Percentiles rank a stretch among this genome's conserved stretches.
These are phyloP conservation scores for Auxenochlorella pyrenoidosa DNA, from an alignment of 139 green algal genomes.

Conservation along the genomic window DNA sequence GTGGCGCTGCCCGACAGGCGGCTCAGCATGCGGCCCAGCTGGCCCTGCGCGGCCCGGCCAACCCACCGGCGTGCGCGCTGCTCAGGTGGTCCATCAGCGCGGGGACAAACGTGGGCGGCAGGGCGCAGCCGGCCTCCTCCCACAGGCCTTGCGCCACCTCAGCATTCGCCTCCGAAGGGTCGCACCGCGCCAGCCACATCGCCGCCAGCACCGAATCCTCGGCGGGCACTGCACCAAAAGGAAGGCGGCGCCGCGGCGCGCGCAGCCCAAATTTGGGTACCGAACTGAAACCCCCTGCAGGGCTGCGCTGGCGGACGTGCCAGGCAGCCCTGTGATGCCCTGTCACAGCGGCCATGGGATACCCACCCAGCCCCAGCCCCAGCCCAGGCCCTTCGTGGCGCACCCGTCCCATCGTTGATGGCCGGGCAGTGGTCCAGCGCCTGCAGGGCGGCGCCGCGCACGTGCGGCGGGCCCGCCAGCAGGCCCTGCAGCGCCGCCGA, in stretches of 20 bases:
- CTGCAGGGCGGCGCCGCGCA: constrained; percentile 68
- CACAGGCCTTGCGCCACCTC: constrained; percentile 62
- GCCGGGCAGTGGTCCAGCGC: constrained; percentile 70
- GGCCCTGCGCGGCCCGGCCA: not conserved
- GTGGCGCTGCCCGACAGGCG: no score
- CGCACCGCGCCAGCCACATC: constrained; percentile 70
- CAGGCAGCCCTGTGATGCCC: no score
- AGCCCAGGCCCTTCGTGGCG: no score
- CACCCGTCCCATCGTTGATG: constrained; percentile 35
- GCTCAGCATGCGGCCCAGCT: no score
- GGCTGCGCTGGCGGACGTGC: no score
- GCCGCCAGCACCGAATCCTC: constrained; percentile 45
- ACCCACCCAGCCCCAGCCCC: not conserved
- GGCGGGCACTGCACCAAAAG: not conserved
- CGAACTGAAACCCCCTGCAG: no score
- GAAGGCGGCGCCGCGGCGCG: not conserved
- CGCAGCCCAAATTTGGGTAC: no score
- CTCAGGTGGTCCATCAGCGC: constrained; percentile 52
- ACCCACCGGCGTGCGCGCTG: constrained; percentile 28
- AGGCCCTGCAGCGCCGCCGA: constrained; percentile 61
- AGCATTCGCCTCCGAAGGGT: constrained; percentile 69
- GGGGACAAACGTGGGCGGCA: constrained; percentile 31
- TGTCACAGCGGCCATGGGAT: no score
- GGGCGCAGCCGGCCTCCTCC: constrained; percentile 39
- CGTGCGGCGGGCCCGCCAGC: constrained; percentile 47